Base-by-base conservation (phyloP, 2,329 filamentous ascomycete species). In the Colletotrichum magnum region DNA sequence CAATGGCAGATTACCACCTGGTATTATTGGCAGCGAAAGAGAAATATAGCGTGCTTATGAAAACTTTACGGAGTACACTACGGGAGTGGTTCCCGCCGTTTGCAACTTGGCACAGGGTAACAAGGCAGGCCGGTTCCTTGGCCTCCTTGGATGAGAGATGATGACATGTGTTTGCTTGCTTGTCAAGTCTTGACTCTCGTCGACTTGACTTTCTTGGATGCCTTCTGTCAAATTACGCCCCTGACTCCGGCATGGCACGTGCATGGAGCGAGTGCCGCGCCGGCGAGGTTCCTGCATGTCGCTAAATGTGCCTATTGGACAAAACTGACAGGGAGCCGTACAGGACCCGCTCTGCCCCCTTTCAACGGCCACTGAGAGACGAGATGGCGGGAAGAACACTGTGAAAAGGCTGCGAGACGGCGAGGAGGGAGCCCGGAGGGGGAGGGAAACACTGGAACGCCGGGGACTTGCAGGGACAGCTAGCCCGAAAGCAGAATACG, bases 191-290 rank as follows among this genome's bases (percentile, higher is more conserved):
- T 28, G 62, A 64, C 39, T 36, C 48, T 60, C 21, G 56, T 48
- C 59, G 60, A 54, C 39, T 50, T 32, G n/a, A 61, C n/a, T 12
- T 39, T 13, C 16, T 26, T 51, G 12, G 41, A 21, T 59, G 36
- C 36, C 62, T 12, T 48, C 18, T 43, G 63, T 66, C 57, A 61
- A 60, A 61, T 61, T 66, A 9, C 50, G 58, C 45, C 64, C 58
- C 64, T 67, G 43, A 67, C 51, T 57, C 58, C 32, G 45, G 52
- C 64, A 67, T 67, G 58, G 64, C 64, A 67, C 64, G 52, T 67
- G 64, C 64, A 47, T 62, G 10, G 6, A 24, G 52, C 28, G 52
- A 63, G 61, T 58, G 58, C 58, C 58, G 58, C 52, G 64, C 26
- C 21, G 59, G 32, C 32, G 6, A 28, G 26, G 52, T 56, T 47